phyloP scores from a whole-genome alignment of 2,329 filamentous ascomycete species.

The Fusarium concolor region DNA sequence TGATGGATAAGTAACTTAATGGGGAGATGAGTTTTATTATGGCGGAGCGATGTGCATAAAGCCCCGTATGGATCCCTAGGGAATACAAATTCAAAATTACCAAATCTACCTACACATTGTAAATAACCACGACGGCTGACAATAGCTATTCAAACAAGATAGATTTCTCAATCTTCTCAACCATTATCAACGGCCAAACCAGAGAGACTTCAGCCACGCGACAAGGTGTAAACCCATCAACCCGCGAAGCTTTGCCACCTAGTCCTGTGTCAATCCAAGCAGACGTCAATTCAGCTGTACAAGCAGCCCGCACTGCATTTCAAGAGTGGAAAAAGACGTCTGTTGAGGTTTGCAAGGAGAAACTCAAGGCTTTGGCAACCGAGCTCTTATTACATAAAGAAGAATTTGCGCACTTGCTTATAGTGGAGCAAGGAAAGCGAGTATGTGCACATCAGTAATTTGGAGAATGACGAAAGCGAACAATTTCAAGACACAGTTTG shows the following conservation, averaged over 20 bases:
- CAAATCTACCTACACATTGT: not conserved
- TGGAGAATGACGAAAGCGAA: not conserved
- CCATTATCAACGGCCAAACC: not conserved
- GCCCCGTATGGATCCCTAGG: no score
- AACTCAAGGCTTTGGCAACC: not conserved
- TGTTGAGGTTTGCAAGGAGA: not conserved
- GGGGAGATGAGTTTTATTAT: not conserved
- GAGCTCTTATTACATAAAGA: not conserved
- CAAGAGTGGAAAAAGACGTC: not conserved
- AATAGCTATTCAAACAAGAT: not conserved
- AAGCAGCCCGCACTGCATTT: not conserved
- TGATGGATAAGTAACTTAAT: not conserved
- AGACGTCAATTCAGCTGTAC: not conserved
- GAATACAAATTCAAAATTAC: not conserved
- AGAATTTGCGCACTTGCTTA: not conserved
- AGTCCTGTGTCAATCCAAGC: not conserved
- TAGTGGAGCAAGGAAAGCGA: slow-evolving; percentile 1
- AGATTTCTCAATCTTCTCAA: slow-evolving; percentile 6
- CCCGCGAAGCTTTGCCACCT: not conserved
- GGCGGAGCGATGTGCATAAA: not conserved
- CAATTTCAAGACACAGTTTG: not conserved
- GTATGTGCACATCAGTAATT: not conserved
- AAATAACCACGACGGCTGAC: not conserved
- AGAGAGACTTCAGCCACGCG: not conserved
- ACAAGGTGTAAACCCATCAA: not conserved